phyloP scores from a whole-genome alignment of 768 basidiomycete genomes.

The Gyrodon lividus region DNA sequence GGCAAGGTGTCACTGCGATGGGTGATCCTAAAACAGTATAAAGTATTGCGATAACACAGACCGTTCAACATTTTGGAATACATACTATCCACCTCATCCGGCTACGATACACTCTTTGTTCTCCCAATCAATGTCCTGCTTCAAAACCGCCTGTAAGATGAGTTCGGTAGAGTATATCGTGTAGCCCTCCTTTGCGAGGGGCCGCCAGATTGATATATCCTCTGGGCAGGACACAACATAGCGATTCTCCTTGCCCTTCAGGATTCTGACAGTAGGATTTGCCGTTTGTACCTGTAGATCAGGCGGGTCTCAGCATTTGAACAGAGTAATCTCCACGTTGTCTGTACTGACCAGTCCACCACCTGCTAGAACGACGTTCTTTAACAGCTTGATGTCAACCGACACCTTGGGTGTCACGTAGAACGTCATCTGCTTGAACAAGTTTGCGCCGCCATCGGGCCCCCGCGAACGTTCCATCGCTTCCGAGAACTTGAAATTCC shows the following conservation, averaged over 20 bases:
- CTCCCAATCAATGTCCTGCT: constrained; percentile 68
- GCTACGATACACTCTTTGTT: constrained; percentile 29
- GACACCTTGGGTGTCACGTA: constrained; percentile 70
- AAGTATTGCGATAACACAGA: too few species aligned
- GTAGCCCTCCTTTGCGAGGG: constrained; percentile 48
- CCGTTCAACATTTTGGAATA: not conserved
- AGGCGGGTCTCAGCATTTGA: not conserved
- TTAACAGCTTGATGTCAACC: constrained; percentile 59
- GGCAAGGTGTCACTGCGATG: too few species aligned
- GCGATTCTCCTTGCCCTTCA: constrained; percentile 49
- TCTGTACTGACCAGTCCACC: constrained; percentile 62
- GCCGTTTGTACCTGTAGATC: constrained; percentile 39
- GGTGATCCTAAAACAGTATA: too few species aligned
- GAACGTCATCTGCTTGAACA: constrained; percentile 68
- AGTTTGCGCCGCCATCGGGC: constrained; percentile 40
- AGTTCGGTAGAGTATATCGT: constrained; percentile 71
- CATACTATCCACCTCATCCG: constrained; percentile 4
- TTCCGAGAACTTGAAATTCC: constrained; percentile 59
- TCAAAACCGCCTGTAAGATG: constrained; percentile 59
- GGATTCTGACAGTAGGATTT: constrained; percentile 53
- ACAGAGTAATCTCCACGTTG: not conserved
- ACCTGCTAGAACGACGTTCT: constrained; percentile 63
- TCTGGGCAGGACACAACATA: constrained; percentile 66
- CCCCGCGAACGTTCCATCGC: constrained; percentile 58
- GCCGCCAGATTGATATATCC: constrained; percentile 66